Base-by-base conservation (phyloP, 371 early-diverging fungal species). In the Mortierella sp. region DNA sequence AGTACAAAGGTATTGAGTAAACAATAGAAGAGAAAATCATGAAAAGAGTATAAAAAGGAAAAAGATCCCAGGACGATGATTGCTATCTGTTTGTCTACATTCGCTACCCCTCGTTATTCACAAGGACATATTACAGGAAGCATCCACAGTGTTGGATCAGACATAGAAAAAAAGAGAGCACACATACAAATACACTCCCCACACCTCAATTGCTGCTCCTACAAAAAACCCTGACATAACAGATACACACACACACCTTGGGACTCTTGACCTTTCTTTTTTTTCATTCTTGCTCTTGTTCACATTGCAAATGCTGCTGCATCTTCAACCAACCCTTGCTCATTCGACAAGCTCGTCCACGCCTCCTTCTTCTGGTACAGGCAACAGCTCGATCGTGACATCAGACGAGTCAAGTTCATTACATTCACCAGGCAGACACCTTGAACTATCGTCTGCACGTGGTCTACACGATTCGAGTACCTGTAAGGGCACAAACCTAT, bases 401-500 rank as follows among this genome's bases (percentile, higher is more conserved):
- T 45, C 58, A 8, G 45, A 13, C 16, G 45, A 45, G 45, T 45
- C 7, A 16, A 24, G 28, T 33, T 40, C 67, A 43, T 32, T 47
- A 50, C 50, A 48, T 28, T 32, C 64, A 5, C 11, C n/a, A 59
- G 33, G 9, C 6, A 16, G 38, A 1, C 60, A 21, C 36, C n/a
- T 57, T 59, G 60, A 41, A 50, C 28, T 58, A 10, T 58, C 60
- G 4, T 4, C 58, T 21, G 67, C 67, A 67, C 60, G 67, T 67
- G 67, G 60, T 58, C 66, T 28, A 45, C n/a, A 41, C 41, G 61
- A 60, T 45, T 22, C 58, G 47, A 58, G 67, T 58, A 32, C 33
- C 11, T 45, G 65, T 57, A 45, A 58, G 60, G 13, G 65, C n/a
- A 38, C 22, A 15, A 24, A 3, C 45, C 9, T 41, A 43, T 43